phyloP scores from a whole-genome alignment of 2,329 filamentous ascomycete species.

The Colletotrichum falcatum region DNA sequence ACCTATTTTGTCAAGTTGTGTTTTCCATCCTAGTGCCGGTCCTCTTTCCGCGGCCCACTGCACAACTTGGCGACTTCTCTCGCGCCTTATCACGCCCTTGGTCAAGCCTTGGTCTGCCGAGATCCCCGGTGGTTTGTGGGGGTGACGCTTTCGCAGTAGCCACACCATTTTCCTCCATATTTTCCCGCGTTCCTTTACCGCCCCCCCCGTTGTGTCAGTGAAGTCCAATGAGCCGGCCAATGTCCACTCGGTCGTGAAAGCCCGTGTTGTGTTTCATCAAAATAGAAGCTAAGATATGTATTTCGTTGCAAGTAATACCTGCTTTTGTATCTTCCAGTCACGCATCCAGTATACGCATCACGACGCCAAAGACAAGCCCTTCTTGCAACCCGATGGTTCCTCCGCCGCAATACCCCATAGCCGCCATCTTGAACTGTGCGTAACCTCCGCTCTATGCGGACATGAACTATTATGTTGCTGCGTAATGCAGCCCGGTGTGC shows the following conservation, averaged over 20 bases:
- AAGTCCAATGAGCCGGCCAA: background rate
- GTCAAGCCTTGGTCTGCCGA: constrained; percentile 3
- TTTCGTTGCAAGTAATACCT: background rate
- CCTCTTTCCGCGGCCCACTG: background rate
- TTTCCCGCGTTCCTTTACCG: constrained; percentile 29
- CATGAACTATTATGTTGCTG: background rate
- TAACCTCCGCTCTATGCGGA: background rate
- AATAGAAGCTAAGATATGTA: background rate
- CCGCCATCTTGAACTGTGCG: background rate
- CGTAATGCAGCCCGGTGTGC: background rate
- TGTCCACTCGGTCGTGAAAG: too few species aligned
- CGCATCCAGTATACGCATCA: background rate
- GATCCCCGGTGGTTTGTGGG: background rate
- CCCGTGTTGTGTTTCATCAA: background rate
- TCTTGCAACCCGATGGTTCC: background rate
- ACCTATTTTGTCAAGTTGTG: background rate
- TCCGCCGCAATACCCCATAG: background rate
- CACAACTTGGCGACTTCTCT: background rate
- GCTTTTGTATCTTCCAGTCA: background rate
- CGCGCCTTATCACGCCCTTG: background rate
- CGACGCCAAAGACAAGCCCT: background rate
- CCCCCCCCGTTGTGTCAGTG: background rate
- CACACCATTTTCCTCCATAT: constrained; percentile 15
- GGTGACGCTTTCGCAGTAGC: background rate
- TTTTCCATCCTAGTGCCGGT: background rate